A percentile compares a stretch with the other conserved stretches of the same genome.
Conservation (phyloP, 1,139 yeast genomes). For the Hyphopichia khmerensis region DNA sequence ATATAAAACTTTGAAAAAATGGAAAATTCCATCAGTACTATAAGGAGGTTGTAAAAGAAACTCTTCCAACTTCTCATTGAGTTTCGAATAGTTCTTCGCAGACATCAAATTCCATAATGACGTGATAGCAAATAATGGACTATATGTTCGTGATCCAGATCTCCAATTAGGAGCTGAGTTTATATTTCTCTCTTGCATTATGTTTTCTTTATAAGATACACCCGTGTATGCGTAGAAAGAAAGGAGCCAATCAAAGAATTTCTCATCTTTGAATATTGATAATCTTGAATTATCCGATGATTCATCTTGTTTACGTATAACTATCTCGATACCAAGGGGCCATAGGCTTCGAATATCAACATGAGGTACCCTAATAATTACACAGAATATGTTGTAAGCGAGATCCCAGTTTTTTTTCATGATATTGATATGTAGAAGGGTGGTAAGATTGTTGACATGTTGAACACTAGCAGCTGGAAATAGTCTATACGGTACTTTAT, state of each 20-base stretch:
- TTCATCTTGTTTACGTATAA: slow-evolving; percentile 20
- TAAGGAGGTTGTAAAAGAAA: slow-evolving; percentile 46
- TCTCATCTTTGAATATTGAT: slow-evolving; percentile 22
- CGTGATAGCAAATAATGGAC: slow-evolving; percentile 38
- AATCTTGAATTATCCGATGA: neutral
- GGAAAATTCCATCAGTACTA: slow-evolving; percentile 41
- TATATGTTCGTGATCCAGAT: slow-evolving; percentile 34
- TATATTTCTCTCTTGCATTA: neutral
- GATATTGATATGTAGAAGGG: slow-evolving; percentile 37
- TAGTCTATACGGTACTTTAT: slow-evolving; percentile 5
- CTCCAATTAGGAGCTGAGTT: slow-evolving; percentile 39
- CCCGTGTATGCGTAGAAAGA: neutral
- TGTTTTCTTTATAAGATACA: slow-evolving; percentile 3
- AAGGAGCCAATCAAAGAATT: slow-evolving; percentile 32
- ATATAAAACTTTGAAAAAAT: slow-evolving; percentile 33
- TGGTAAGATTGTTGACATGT: slow-evolving; percentile 31
- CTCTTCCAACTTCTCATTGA: slow-evolving; percentile 35
- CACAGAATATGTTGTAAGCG: slow-evolving; percentile 53
- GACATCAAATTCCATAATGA: slow-evolving; percentile 36
- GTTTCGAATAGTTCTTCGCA: slow-evolving; percentile 21
- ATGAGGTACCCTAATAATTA: slow-evolving; percentile 45
- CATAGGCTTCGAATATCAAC: slow-evolving; percentile 57
- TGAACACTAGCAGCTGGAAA: slow-evolving; percentile 11
- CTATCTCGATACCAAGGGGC: slow-evolving; percentile 53
- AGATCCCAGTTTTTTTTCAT: slow-evolving; percentile 50